phyloP scores from a whole-genome alignment of 768 basidiomycete species.

The Lactifluus volemus region DNA sequence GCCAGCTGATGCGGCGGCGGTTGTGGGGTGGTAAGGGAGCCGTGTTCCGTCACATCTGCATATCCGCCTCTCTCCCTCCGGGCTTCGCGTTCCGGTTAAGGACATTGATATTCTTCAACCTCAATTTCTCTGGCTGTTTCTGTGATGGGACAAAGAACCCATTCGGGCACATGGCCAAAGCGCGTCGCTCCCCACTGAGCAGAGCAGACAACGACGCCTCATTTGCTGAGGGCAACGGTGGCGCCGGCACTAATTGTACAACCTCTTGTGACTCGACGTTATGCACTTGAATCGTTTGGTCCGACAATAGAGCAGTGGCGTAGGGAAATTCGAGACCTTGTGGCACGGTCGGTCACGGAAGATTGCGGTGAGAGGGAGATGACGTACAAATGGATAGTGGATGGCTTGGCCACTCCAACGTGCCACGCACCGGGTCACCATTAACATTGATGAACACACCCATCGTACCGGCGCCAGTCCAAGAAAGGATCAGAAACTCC shows the following conservation, averaged over 20 bases:
- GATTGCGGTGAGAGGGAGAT: not conserved
- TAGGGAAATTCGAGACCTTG: slow-evolving; percentile 78
- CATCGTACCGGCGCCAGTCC: slow-evolving; percentile 71
- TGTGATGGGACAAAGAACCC: slow-evolving; percentile 37
- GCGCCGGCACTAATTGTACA: slow-evolving; percentile 57
- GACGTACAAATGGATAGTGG: slow-evolving; percentile 67
- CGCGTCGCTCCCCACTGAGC: slow-evolving; percentile 24
- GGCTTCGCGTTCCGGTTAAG: slow-evolving; percentile 16
- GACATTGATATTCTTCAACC: slow-evolving; percentile 14
- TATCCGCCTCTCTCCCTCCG: slow-evolving; percentile 10
- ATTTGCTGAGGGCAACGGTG: slow-evolving; percentile 18
- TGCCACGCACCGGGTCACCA: slow-evolving; percentile 86
- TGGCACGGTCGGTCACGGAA: not conserved
- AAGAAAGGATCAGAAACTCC: slow-evolving; percentile 83
- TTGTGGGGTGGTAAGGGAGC: too few relatives aligned
- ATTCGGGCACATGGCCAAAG: slow-evolving; percentile 26
- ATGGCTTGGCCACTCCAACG: slow-evolving; percentile 77
- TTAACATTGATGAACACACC: slow-evolving; percentile 80
- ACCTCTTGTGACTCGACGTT: slow-evolving; percentile 64
- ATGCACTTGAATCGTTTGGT: slow-evolving; percentile 76
- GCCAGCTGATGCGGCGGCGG: too few relatives aligned
- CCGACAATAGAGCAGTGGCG: slow-evolving; percentile 66
- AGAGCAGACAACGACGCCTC: slow-evolving; percentile 23
- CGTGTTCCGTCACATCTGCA: too few relatives aligned
- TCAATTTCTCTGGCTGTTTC: slow-evolving; percentile 34